Evolutionary conservation across 495 filamentous ascomycete species (phyloP), one percentile per base, ranked within the genome.

Genomic region (Penicillium egyptiacum): DNA sequence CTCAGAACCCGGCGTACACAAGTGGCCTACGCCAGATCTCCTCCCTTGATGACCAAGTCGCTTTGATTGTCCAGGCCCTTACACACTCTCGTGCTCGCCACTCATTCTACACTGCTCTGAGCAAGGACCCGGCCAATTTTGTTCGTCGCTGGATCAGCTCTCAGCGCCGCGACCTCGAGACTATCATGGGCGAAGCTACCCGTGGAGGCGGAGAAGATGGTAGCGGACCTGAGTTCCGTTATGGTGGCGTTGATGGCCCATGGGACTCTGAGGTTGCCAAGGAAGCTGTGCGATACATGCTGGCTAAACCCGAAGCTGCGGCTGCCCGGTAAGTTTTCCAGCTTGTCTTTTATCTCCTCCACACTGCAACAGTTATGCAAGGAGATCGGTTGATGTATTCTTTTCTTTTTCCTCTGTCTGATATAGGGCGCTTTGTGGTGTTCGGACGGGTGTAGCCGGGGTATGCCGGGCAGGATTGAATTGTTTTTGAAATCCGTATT

Each of bases 141-240:
- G 77, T 96, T 31, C 82, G 81, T 50, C 80, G 85, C 60, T 98
- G 93, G 94, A 77, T 95, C 55, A 88, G 84, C 63, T 89, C 85
- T 7, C 94, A 98, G 78, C 88, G 88, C 66, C 75, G 94, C 46
- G 94, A 98, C 72, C 76, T 98, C 50, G 93, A 97, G 69, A 85
- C 92, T 10, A 86, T 98, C 41, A 73, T 93, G 45, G 94, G 94
- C 33, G 95, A 97, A 71, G 84, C 83, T 4, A 79, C 79, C 41
- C 78, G 86, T 25, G 86, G 86, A 8, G 87, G 83, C 44, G 86
- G 84, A 9, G 87, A 89, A 45, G 81, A 83, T 64, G 78, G 70
- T 20, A 78, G 70, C 41, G 81, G 79, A 31, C 78, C 80, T 19
- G 86, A 85, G 67, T 87, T 85, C 70, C 75, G 77, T 44, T 70